A percentile compares a stretch with the other conserved stretches of the same genome.
These are phyloP conservation scores for Puccinia hordei DNA, from an alignment of 1,284 basidiomycete species.

Conservation along the genomic window DNA sequence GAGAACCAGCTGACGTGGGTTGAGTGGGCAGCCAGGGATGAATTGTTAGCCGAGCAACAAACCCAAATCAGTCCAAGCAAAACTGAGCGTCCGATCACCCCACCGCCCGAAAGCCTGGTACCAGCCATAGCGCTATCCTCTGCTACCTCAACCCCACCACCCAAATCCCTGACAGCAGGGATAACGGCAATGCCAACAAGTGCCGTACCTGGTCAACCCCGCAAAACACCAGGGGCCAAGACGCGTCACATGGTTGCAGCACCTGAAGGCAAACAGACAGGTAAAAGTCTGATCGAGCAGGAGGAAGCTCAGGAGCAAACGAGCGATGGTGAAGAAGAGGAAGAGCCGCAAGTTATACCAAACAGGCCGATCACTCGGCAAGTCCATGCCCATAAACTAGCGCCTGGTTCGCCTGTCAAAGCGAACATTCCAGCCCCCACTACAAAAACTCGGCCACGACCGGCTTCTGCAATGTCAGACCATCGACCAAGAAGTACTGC, in stretches of 20 bases:
- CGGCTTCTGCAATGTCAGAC: conserved; percentile 33
- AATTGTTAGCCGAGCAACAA: conserved; percentile 48
- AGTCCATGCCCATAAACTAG: conserved; percentile 3
- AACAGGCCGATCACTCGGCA: conserved; percentile 53
- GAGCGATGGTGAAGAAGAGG: conserved; percentile 9
- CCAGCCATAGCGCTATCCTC: conserved; percentile 61
- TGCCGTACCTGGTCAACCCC: conserved; percentile 75
- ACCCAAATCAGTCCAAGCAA: conserved; percentile 45
- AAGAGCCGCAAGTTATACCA: conserved; percentile 54
- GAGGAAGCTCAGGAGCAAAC: conserved; percentile 21
- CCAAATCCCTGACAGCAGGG: conserved; percentile 68
- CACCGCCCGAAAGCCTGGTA: conserved; percentile 67
- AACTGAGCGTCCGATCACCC: conserved; percentile 70
- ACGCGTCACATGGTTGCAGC: conserved; percentile 62
- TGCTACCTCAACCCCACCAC: conserved; percentile 59
- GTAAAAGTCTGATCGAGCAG: conserved; percentile 63
- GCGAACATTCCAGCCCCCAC: neutral
- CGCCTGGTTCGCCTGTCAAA: conserved; percentile 27
- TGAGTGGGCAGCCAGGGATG: conserved; percentile 85
- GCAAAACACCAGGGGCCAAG: conserved; percentile 78
- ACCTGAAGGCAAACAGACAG: conserved; percentile 55
- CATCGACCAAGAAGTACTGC: neutral
- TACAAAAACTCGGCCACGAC: conserved; percentile 15
- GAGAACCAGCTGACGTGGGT: conserved; percentile 91
- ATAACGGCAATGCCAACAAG: conserved; percentile 70